Conservation (phyloP, 1,139 yeast genomes). For the Debaryomyces sp. region DNA sequence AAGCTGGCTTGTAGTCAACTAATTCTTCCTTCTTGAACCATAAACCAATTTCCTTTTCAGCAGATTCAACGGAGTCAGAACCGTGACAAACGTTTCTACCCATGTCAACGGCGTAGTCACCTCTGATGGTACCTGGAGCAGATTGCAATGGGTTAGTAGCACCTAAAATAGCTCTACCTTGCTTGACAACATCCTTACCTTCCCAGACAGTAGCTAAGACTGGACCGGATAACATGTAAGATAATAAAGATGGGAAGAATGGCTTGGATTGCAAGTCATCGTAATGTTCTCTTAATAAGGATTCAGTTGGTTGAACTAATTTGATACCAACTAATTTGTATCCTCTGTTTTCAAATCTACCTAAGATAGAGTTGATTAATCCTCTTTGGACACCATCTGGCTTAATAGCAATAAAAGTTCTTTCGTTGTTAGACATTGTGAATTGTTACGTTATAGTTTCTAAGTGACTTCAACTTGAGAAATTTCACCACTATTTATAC, state of each 20-base stretch:
- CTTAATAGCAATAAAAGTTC: slow-evolving; percentile 98
- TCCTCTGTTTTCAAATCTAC: slow-evolving; percentile 97
- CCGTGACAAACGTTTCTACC: slow-evolving; percentile 99
- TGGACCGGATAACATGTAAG: slow-evolving; percentile 99
- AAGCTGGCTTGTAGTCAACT: slow-evolving; percentile 86
- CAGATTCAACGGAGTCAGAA: slow-evolving; percentile 98
- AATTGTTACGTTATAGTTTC: neutral
- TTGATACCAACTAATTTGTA: slow-evolving; percentile 94
- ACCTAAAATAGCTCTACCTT: slow-evolving; percentile 97
- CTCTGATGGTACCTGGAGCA: slow-evolving; percentile 99
- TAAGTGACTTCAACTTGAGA: neutral
- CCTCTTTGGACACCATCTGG: slow-evolving; percentile 99
- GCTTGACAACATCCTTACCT: slow-evolving; percentile 99
- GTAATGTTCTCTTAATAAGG: slow-evolving; percentile 90
- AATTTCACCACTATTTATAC: slow-evolving; percentile 3
- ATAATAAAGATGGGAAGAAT: slow-evolving; percentile 93
- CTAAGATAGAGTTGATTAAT: slow-evolving; percentile 82
- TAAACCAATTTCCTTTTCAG: slow-evolving; percentile 91
- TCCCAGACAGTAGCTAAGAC: slow-evolving; percentile 99
- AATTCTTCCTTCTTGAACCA: slow-evolving; percentile 99
- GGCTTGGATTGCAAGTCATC: slow-evolving; percentile 94
- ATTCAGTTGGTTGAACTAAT: slow-evolving; percentile 85
- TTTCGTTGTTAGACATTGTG: slow-evolving; percentile 65
- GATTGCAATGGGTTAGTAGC: slow-evolving; percentile 98
- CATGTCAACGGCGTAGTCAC: slow-evolving; percentile 93